A percentile compares a stretch with the other conserved stretches of the same genome.
Conservation (phyloP, 495 filamentous ascomycete genomes). For the Trichoderma virens region DNA sequence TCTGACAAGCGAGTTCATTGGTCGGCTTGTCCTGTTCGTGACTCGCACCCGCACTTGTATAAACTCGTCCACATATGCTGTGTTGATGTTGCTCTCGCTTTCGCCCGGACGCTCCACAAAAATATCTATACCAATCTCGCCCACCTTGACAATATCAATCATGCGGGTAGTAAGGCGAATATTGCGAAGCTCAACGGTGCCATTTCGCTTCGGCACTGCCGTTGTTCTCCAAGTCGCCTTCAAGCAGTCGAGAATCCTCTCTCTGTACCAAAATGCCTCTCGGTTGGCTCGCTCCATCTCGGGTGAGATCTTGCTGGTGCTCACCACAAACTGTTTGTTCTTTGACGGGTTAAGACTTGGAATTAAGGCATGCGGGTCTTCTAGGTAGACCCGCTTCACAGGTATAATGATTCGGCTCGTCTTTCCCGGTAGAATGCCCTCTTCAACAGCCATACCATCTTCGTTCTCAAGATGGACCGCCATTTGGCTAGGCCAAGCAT, state of each 20-base stretch:
- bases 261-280: constrained; percentile 89
- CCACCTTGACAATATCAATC: constrained; percentile 75
- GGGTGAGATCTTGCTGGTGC: constrained; percentile 64
- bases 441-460: constrained; percentile 29
- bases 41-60: constrained; percentile 59
- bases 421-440: constrained; percentile 69
- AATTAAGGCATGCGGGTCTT: constrained; percentile 68
- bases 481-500: constrained; percentile 76
- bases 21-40: constrained; percentile 59
- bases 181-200: constrained; percentile 65
- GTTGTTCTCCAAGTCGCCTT: constrained; percentile 63
- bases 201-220: constrained; percentile 46
- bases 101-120: constrained; percentile 32
- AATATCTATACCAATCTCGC: constrained; percentile 68
- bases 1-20: constrained; percentile 66
- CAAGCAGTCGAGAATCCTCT: constrained; percentile 67
- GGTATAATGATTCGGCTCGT: constrained; percentile 69
- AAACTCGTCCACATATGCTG: constrained; percentile 62
- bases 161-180: constrained; percentile 68
- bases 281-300: constrained; percentile 70
- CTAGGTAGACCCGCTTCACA: constrained; percentile 65
- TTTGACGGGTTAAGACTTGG: constrained; percentile 70
- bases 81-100: constrained; percentile 33
- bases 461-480: constrained; percentile 44
- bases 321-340: constrained; percentile 83